Evolutionary conservation across 1,284 basidiomycete species (phyloP), one percentile per base, ranked within the genome.

Genomic region (Marasmius tenuissimus): DNA sequence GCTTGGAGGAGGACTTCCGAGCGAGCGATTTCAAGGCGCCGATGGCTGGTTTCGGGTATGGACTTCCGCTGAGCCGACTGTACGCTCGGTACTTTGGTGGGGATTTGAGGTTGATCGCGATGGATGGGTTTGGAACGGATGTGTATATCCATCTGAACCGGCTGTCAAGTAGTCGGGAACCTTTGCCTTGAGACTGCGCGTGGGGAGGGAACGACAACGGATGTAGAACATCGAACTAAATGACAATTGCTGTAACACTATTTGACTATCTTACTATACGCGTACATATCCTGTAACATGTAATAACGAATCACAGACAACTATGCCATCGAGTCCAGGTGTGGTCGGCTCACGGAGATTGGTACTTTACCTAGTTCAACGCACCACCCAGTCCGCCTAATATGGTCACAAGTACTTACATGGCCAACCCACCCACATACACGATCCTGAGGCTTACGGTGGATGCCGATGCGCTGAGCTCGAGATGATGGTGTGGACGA

Each of bases 21-120:
- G 91, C 89, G 27, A 93, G 91, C 61, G 97, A 99, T 76, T 98
- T 98, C 77, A 95, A 96, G 73, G 97, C 97, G 4, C 97, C 97
- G 0, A 97, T 99, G 96, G 97, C 97, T 47, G 97, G 97, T 2
- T 98, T 96, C 70, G 95, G 94, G 10, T 98, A 98, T 74, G 96
- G 96, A 0, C 75, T 98, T 27, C 97, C 97, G 9, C 80, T 97
- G 27, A 95, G 93, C 57, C 80, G 96, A 76, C 77, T 97, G 85
- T 98, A 98, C 69, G 95, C 96, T 0, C 82, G 96, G 53, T 99
- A 98, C 75, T 98, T 98, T 73, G 97, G 97, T 1, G 97, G 97
- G 3, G 96, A 98, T 75, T 79, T 99, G n/a, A 85, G 94, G 57
- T 77, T 99, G 60, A 98, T 99, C 68, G 94, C 95, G 50, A 98